phyloP scores from a whole-genome alignment of 2,329 filamentous ascomycete genomes.

The Colletotrichum destructivum region DNA sequence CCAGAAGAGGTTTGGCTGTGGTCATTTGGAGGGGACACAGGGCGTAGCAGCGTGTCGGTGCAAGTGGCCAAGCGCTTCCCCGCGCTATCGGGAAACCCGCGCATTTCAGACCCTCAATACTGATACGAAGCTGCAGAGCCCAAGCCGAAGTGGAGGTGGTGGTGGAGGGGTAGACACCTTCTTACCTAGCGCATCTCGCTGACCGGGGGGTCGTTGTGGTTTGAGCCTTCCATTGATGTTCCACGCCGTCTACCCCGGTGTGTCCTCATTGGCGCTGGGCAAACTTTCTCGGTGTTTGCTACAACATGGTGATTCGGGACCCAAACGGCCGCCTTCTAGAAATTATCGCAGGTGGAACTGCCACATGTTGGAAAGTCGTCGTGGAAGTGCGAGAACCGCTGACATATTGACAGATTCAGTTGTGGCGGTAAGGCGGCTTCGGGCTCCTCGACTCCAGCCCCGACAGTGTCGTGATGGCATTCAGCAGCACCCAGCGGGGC shows the following conservation, averaged over 20 bases:
- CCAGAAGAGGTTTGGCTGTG: neutral
- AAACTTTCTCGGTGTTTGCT: constrained; percentile 19
- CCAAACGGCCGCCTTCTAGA: no score
- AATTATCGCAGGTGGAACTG: no score
- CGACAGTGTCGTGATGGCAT: neutral
- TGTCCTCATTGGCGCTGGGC: constrained; percentile 1
- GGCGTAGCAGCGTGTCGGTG: neutral
- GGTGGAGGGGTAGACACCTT: constrained; percentile 16
- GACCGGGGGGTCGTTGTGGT: constrained; percentile 19
- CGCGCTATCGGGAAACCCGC: constrained; percentile 23
- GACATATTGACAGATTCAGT: constrained; percentile 29
- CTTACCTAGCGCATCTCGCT: constrained; percentile 17
- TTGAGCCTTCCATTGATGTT: constrained; percentile 19
- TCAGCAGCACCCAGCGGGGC: neutral
- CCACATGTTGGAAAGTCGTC: neutral
- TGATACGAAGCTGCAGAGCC: constrained; percentile 39
- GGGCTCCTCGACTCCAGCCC: neutral
- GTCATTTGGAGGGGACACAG: neutral
- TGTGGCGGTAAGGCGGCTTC: neutral
- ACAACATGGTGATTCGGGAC: neutral
- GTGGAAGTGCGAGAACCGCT: neutral
- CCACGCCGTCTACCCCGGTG: constrained; percentile 25
- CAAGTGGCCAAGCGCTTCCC: constrained; percentile 8
- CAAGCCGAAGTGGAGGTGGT: constrained; percentile 17
- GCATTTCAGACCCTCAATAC: constrained; percentile 25